Evolutionary conservation across 2,329 filamentous ascomycete species (phyloP).

Genomic region (Lecanicillium sp.): DNA sequence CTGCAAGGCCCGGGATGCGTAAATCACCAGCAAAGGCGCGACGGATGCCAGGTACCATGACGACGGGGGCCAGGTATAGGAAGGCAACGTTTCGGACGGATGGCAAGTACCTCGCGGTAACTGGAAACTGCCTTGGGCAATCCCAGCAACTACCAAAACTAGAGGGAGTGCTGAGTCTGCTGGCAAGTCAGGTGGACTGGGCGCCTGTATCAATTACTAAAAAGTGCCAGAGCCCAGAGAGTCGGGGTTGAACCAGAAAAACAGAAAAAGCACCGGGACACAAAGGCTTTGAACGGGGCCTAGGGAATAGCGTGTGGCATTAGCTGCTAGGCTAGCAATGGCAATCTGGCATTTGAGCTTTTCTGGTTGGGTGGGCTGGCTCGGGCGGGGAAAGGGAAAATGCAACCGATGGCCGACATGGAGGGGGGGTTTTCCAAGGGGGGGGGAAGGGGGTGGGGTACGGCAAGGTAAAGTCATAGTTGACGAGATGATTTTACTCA

Average conservation of each 20-base stretch:
- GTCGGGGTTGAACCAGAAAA: too few species aligned
- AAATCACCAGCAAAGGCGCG: background rate
- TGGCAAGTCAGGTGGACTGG: slow-evolving; percentile 1
- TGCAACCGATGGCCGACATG: slow-evolving; percentile 4
- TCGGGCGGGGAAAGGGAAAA: background rate
- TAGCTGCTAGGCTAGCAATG: background rate
- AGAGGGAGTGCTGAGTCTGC: too few species aligned
- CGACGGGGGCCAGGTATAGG: too few species aligned
- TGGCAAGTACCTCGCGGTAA: background rate
- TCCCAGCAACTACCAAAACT: too few species aligned
- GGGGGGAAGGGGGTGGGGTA: background rate
- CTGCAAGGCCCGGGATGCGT: background rate
- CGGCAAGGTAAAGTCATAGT: too few species aligned
- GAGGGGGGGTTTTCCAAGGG: background rate
- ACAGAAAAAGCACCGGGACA: too few species aligned
- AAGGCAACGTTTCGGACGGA: background rate
- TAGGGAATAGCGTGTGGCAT: background rate
- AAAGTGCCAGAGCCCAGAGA: slow-evolving; percentile 1
- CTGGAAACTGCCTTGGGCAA: background rate
- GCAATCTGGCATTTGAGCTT: background rate
- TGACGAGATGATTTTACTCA: too few species aligned
- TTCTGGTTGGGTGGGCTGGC: background rate
- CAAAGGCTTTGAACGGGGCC: too few species aligned
- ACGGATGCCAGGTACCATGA: slow-evolving; percentile 4
- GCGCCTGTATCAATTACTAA: slow-evolving; percentile 2